These are phyloP conservation scores for Nidula microcarpa DNA, from an alignment of 768 basidiomycete genomes.

Conservation along the genomic window DNA sequence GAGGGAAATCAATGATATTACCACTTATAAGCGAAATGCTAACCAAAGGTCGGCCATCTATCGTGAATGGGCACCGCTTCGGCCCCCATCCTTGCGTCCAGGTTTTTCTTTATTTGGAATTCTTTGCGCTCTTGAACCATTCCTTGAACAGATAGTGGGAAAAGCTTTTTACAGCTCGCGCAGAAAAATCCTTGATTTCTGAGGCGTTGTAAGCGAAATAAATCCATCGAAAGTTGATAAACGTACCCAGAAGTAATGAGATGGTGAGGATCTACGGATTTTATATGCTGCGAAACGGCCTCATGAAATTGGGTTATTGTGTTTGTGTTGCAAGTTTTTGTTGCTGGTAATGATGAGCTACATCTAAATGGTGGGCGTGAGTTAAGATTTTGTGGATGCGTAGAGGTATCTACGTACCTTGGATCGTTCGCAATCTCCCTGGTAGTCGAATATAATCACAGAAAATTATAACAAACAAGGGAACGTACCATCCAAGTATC, in stretches of 20 bases:
- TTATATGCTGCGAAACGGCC: conserved; percentile 39
- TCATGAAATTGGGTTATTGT: conserved; percentile 59
- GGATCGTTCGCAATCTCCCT: conserved; percentile 72
- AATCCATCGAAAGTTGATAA: neutral
- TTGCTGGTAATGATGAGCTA: conserved; percentile 46
- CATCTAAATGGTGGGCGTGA: conserved; percentile 33
- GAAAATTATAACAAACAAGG: neutral
- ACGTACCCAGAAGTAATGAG: conserved; percentile 59
- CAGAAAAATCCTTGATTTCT: conserved; percentile 61
- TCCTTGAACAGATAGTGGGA: conserved; percentile 32
- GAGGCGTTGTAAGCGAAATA: neutral
- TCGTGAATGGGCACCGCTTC: too few species aligned
- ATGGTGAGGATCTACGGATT: conserved; percentile 55
- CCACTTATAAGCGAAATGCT: too few species aligned
- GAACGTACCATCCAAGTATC: conserved; percentile 49
- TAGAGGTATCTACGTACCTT: conserved; percentile 38
- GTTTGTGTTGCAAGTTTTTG: conserved; percentile 39
- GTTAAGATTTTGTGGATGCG: too few species aligned
- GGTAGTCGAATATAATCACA: conserved; percentile 12
- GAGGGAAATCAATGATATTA: too few species aligned
- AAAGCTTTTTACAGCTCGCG: conserved; percentile 51
- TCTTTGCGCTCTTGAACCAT: conserved; percentile 47
- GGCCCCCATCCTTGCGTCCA: conserved; percentile 29
- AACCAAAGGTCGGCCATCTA: too few species aligned
- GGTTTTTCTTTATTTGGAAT: conserved; percentile 41